These are phyloP conservation scores for Cucumis cinereus DNA, from an alignment of 306 rosid genomes.

Conservation along the genomic window DNA sequence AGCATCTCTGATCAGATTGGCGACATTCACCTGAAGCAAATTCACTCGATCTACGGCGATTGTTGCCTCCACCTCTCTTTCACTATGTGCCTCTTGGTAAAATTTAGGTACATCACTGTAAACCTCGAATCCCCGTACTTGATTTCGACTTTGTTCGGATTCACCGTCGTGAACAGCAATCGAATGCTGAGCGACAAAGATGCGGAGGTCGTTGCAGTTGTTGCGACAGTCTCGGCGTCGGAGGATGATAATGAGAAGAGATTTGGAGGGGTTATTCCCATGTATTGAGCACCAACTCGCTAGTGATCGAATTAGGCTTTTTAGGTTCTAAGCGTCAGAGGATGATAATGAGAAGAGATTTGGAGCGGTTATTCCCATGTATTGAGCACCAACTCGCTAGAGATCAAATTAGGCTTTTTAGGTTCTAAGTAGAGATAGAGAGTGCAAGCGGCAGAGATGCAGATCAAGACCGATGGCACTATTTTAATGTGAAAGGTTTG, in stretches of 20 bases:
- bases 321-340: slow-evolving; percentile 43
- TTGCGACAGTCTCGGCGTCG: slow-evolving; percentile 1
- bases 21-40: slow-evolving; percentile 71
- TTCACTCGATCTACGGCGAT: slow-evolving; percentile 70
- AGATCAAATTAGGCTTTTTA: slow-evolving; percentile 92
- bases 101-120: slow-evolving; percentile 92
- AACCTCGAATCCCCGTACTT: slow-evolving; percentile 82
- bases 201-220: slow-evolving; percentile 21
- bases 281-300: slow-evolving; percentile 69
- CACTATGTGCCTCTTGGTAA: slow-evolving; percentile 66
- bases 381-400: slow-evolving; percentile 73
- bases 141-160: slow-evolving; percentile 94
- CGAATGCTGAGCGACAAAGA: slow-evolving; percentile 67
- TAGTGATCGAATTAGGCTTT: slow-evolving; percentile 91
- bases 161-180: slow-evolving; percentile 54
- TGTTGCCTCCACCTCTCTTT: slow-evolving; percentile 49
- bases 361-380: slow-evolving; percentile 58
- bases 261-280: slow-evolving; percentile 52
- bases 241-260: slow-evolving; percentile 10
- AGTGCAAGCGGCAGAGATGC: too few relatives aligned
- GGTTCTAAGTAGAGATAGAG: too few relatives aligned
- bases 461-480: too few relatives aligned
- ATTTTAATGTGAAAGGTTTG: too few relatives aligned
- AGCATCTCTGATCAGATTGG: slow-evolving; percentile 65
- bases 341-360: slow-evolving; percentile 11